These are phyloP conservation scores for Mycosphaerella arachidis DNA, from an alignment of 2,329 filamentous ascomycete species.

Conservation along the genomic window DNA sequence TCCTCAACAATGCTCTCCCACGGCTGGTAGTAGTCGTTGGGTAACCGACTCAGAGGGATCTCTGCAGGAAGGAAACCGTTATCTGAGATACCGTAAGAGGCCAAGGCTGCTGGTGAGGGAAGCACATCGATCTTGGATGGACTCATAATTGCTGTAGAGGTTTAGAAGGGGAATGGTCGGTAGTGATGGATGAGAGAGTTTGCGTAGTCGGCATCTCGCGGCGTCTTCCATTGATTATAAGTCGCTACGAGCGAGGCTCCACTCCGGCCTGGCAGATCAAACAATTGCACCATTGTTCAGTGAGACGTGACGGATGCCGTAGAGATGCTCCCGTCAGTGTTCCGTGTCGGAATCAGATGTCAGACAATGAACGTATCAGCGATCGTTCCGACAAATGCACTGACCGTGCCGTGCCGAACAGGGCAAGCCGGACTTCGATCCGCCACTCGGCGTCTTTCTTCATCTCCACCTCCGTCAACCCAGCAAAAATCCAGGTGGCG, in stretches of 20 bases:
- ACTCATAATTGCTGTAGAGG: slow-evolving; percentile 21
- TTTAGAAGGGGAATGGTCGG: neutral
- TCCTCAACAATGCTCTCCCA: slow-evolving; percentile 84
- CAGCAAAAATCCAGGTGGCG: neutral
- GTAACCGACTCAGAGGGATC: slow-evolving; percentile 69
- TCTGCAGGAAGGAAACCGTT: slow-evolving; percentile 82
- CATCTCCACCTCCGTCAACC: neutral
- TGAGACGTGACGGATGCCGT: neutral
- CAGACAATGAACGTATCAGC: neutral
- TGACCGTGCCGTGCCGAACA: neutral
- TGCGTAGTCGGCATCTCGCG: neutral
- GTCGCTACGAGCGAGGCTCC: neutral
- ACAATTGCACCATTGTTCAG: neutral
- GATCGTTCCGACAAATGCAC: neutral
- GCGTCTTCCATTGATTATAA: neutral
- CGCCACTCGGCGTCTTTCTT: neutral
- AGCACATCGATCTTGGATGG: slow-evolving; percentile 22
- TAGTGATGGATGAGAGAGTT: neutral
- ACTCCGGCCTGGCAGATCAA: neutral
- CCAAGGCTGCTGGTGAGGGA: slow-evolving; percentile 19
- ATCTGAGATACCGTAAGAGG: slow-evolving; percentile 23
- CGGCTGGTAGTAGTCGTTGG: slow-evolving; percentile 87
- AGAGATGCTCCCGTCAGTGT: neutral
- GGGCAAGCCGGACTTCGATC: neutral
- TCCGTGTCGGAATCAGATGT: neutral